These are phyloP conservation scores for Aspergillus fischeri DNA, from an alignment of 2,329 filamentous ascomycete genomes.

Conservation along the genomic window DNA sequence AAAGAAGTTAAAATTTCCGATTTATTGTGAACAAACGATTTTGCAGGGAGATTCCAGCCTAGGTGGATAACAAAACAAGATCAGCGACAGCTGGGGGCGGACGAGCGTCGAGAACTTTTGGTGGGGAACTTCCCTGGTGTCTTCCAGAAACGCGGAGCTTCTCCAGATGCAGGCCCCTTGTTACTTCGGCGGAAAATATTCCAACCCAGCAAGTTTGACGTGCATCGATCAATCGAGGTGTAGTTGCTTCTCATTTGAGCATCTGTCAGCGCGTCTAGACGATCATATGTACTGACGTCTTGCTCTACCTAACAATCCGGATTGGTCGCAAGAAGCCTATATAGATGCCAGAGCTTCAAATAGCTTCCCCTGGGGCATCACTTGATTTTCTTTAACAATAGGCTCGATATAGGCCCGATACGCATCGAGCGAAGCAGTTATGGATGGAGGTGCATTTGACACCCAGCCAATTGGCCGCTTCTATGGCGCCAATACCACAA, in stretches of 20 bases:
- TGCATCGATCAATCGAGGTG: neutral
- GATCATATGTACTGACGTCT: neutral
- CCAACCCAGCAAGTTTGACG: neutral
- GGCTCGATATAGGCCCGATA: neutral
- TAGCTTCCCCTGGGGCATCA: neutral
- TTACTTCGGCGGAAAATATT: neutral
- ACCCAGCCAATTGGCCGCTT: conserved; percentile 70
- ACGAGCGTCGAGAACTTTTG: conserved; percentile 9
- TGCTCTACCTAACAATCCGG: neutral
- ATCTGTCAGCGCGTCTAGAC: neutral
- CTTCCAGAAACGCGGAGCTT: conserved; percentile 7
- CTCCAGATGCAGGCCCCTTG: neutral
- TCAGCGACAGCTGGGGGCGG: neutral
- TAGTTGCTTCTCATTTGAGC: neutral
- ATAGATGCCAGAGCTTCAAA: neutral
- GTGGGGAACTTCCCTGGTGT: conserved; percentile 11
- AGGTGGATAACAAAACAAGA: neutral
- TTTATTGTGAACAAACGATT: neutral
- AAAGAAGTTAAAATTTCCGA: neutral
- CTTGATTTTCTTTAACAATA: neutral
- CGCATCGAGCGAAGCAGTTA: conserved; percentile 9
- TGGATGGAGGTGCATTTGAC: conserved; percentile 49
- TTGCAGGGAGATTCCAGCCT: neutral
- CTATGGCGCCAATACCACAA: conserved; percentile 61
- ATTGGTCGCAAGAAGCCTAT: neutral